Evolutionary conservation across 768 basidiomycete species (phyloP).

Genomic region (Chalciporus piperatus): DNA sequence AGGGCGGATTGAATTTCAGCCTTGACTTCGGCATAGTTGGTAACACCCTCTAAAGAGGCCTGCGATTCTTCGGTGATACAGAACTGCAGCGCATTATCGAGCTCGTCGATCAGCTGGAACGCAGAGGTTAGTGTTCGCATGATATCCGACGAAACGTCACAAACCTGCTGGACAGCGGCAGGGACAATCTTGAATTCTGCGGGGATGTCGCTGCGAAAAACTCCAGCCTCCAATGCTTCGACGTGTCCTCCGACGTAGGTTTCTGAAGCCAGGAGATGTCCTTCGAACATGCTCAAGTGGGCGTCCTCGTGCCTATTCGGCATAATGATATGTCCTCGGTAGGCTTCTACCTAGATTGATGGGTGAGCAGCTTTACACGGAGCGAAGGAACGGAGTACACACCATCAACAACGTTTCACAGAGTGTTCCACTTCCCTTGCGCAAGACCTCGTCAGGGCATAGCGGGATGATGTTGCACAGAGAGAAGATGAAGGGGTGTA

Average conservation of each 20-base stretch:
- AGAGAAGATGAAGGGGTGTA: conserved; percentile 99
- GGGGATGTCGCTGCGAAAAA: conserved; percentile 93
- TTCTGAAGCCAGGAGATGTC: conserved; percentile 94
- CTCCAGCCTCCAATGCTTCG: conserved; percentile 96
- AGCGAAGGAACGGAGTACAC: conserved; percentile 19
- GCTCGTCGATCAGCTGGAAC: conserved; percentile 82
- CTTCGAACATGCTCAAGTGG: conserved; percentile 90
- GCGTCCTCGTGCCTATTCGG: conserved; percentile 95
- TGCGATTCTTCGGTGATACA: conserved; percentile 85
- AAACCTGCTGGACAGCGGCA: conserved; percentile 76
- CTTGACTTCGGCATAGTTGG: conserved; percentile 94
- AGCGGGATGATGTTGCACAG: conserved; percentile 98
- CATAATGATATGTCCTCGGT: conserved; percentile 89
- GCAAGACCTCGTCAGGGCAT: conserved; percentile 91
- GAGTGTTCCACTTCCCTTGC: conserved; percentile 94
- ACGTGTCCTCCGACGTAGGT: conserved; percentile 99
- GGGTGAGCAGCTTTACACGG: conserved; percentile 3
- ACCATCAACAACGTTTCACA: conserved; percentile 99
- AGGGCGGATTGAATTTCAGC: conserved; percentile 70
- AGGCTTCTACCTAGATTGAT: conserved; percentile 83
- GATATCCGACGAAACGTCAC: conserved; percentile 1
- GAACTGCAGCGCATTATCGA: conserved; percentile 90
- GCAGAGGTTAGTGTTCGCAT: not conserved
- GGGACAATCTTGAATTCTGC: conserved; percentile 96
- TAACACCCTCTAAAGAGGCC: conserved; percentile 74